phyloP scores from a whole-genome alignment of 2,329 filamentous ascomycete genomes.

The Pseudogymnoascus sp. region DNA sequence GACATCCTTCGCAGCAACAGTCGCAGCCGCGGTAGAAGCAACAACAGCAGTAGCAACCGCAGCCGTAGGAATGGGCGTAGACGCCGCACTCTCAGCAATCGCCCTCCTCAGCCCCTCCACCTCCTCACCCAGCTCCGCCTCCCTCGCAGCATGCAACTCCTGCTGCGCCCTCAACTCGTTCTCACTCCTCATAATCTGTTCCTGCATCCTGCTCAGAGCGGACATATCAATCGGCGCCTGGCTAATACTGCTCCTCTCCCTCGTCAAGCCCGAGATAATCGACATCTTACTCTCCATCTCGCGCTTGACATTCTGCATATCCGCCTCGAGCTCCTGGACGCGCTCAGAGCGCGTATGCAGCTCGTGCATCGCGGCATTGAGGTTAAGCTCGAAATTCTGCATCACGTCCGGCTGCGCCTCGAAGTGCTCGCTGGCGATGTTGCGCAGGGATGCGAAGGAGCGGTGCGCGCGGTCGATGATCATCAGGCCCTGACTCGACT shows the following conservation, averaged over 20 bases:
- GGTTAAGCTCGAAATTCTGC: slow-evolving; percentile 86
- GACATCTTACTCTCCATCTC: slow-evolving; percentile 97
- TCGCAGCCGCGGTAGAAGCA: slow-evolving; percentile 13
- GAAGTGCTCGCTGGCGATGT: slow-evolving; percentile 80
- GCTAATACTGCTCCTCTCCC: slow-evolving; percentile 85
- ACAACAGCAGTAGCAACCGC: slow-evolving; percentile 21
- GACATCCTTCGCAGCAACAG: slow-evolving; percentile 14
- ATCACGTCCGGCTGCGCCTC: slow-evolving; percentile 73
- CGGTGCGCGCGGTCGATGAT: slow-evolving; percentile 84
- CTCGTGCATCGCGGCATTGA: slow-evolving; percentile 89
- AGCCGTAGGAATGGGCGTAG: slow-evolving; percentile 13
- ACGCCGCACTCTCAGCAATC: slow-evolving; percentile 16
- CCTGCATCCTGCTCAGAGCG: slow-evolving; percentile 75
- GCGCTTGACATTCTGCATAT: slow-evolving; percentile 74
- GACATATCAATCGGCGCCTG: slow-evolving; percentile 79
- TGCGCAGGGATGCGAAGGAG: slow-evolving; percentile 81
- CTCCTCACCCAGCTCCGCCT: slow-evolving; percentile 65
- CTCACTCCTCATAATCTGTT: slow-evolving; percentile 82
- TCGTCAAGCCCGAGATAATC: slow-evolving; percentile 87
- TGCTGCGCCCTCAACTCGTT: slow-evolving; percentile 67
- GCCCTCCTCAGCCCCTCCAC: slow-evolving; percentile 53
- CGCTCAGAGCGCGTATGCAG: slow-evolving; percentile 78
- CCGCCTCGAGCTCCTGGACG: slow-evolving; percentile 80
- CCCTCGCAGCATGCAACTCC: slow-evolving; percentile 61
- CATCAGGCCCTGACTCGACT: slow-evolving; percentile 84